Base-by-base conservation (phyloP, 805 yeast genomes). In the Candida ulmi region DNA sequence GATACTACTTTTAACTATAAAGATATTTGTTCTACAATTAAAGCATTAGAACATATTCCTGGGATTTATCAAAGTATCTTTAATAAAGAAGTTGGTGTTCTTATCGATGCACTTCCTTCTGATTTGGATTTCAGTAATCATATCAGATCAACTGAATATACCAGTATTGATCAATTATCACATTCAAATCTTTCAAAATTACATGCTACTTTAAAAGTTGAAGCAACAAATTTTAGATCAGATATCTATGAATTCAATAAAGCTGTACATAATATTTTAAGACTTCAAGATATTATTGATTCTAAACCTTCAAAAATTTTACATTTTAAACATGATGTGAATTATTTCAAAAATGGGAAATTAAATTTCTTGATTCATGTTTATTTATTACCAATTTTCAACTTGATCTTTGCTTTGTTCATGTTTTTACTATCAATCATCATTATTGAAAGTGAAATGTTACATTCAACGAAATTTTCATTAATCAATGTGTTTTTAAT, bases 381-480 rank as follows among this genome's bases (percentile, higher is more conserved):
- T 41, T 66, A 62, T 34, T 34, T 75, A 9, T 54, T 66, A 8
- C 88, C 90, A 0, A 35, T 58, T 7, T 30, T 65, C 1, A 69
- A 71, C 33, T 62, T 76, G n/a, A 17, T 69, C 0, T 44, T 63
- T 16, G 70, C 86, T 0, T 39, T 71, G 0, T 12, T 68, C 0
- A 52, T 81, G 16, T 66, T 66, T 11, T 31, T 52, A 0, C 50
- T 74, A 6, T 75, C 90, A 0, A 56, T 77, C 7, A 53, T 77
- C 2, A 63, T 87, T 4, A 68, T 82, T n/a, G 79, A 83, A 62
- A 80, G 90, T 16, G 95, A 87, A 54, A 62, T 82, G 27, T 69
- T 83, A 39, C 90, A 85, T 56, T 83, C 87, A 4, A 77, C 90
- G 1, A 64, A 55, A 37, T 58, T 78, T 13, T 83, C 91, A 11